Conservation (phyloP, 352 stramenopile species). For the Pythium apleroticum region DNA sequence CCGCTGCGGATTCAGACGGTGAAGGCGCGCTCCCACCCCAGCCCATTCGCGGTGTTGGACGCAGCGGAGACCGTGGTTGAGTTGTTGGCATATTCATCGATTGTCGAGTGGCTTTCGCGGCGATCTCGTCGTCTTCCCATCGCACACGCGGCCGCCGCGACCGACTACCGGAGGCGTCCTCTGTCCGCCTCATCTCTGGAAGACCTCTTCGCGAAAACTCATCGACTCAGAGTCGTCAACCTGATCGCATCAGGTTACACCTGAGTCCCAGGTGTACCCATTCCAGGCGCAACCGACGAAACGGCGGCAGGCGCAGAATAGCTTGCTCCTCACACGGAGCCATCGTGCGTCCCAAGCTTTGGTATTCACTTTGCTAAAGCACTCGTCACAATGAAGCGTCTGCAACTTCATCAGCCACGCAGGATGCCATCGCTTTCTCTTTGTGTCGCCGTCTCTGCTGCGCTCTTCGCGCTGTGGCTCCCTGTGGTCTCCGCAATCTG, state of each 20-base stretch:
- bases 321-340: background rate
- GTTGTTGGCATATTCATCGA: background rate
- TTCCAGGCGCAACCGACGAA: background rate
- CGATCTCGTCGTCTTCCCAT: background rate
- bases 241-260: background rate
- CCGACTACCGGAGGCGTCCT: background rate
- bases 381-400: background rate
- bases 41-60: background rate
- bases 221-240: background rate
- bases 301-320: constrained; percentile 1
- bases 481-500: constrained; percentile 34
- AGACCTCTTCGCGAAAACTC: background rate
- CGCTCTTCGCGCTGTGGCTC: background rate
- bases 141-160: background rate
- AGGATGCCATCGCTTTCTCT: too few relatives aligned
- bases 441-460: background rate
- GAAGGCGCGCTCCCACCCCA: background rate
- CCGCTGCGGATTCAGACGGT: constrained; percentile 5
- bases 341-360: background rate
- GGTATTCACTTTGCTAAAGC: background rate
- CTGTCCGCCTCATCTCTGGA: background rate
- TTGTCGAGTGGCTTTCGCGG: background rate
- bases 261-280: constrained; percentile 4
- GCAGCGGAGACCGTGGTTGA: background rate
- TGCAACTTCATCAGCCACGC: too few relatives aligned